Evolutionary conservation across 108 stramenopile species (phyloP).

Genomic region (Pseudonitzschia multiseries): DNA sequence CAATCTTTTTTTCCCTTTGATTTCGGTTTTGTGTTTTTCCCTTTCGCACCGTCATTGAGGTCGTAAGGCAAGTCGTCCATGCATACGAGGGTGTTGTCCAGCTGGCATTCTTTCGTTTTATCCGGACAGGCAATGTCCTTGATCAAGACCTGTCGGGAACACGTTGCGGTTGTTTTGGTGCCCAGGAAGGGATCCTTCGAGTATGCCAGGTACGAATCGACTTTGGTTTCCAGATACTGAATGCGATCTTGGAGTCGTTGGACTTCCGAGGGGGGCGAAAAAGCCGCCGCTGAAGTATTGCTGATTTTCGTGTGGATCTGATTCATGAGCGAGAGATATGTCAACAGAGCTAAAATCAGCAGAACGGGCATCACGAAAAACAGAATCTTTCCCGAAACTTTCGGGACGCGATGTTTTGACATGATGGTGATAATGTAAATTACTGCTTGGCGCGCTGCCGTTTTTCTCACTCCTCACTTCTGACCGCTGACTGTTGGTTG

Average conservation of each 20-base stretch:
- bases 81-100: slow-evolving; percentile 5
- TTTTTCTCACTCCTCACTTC: too few relatives aligned
- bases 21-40: not conserved
- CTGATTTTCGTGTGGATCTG: not conserved
- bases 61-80: slow-evolving; percentile 1
- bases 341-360: not conserved
- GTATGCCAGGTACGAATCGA: slow-evolving; percentile 12
- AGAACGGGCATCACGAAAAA: not conserved
- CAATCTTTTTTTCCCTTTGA: slow-evolving; percentile 10
- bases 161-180: not conserved
- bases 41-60: not conserved
- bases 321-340: not conserved
- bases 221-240: slow-evolving; percentile 16
- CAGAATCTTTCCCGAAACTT: not conserved
- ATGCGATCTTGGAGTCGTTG: slow-evolving; percentile 12
- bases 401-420: not conserved
- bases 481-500: too few relatives aligned
- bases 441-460: too few relatives aligned
- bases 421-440: not conserved
- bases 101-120: not conserved
- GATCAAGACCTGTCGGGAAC: not conserved
- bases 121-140: slow-evolving; percentile 6
- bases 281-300: not conserved
- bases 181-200: slow-evolving; percentile 9
- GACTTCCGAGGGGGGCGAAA: not conserved